Percentiles rank a stretch among this genome's conserved stretches.
Conservation (phyloP, 2,329 filamentous ascomycete genomes). For the Hymenoscyphus albidus region DNA sequence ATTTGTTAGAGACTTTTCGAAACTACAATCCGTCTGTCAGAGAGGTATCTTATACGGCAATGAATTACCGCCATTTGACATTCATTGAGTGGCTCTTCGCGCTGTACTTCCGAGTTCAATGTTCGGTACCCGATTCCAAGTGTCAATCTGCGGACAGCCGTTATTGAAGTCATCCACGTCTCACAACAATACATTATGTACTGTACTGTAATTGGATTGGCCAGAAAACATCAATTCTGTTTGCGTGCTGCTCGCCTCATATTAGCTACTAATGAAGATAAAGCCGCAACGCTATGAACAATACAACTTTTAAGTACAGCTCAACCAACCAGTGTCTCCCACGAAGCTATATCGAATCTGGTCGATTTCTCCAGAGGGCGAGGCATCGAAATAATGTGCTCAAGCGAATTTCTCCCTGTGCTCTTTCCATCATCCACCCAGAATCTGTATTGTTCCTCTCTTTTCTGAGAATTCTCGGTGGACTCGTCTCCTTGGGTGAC, state of each 20-base stretch:
- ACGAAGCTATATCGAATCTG: not conserved
- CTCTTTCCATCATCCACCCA: not conserved
- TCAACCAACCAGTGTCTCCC: not conserved
- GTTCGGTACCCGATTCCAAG: not conserved
- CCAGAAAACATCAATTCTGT: constrained; percentile 1
- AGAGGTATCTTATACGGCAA: not conserved
- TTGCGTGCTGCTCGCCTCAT: not conserved
- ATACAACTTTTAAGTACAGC: not conserved
- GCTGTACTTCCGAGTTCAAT: not conserved
- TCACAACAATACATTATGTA: not conserved
- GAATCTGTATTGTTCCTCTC: not conserved
- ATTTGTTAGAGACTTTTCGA: not conserved
- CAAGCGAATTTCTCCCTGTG: not conserved
- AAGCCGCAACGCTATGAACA: not conserved
- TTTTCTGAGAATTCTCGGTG: not conserved
- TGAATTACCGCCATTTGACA: not conserved
- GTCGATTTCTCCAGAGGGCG: not conserved
- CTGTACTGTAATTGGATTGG: not conserved
- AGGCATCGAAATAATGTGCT: not conserved
- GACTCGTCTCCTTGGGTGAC: not conserved
- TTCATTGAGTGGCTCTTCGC: not conserved
- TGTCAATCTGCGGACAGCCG: not conserved
- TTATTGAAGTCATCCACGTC: not conserved
- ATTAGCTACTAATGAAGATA: not conserved
- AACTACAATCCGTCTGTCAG: not conserved